Evolutionary conservation across 495 filamentous ascomycete genomes (phyloP), one percentile per base, ranked within the genome.

Genomic region (Trypethelium eluteriae): DNA sequence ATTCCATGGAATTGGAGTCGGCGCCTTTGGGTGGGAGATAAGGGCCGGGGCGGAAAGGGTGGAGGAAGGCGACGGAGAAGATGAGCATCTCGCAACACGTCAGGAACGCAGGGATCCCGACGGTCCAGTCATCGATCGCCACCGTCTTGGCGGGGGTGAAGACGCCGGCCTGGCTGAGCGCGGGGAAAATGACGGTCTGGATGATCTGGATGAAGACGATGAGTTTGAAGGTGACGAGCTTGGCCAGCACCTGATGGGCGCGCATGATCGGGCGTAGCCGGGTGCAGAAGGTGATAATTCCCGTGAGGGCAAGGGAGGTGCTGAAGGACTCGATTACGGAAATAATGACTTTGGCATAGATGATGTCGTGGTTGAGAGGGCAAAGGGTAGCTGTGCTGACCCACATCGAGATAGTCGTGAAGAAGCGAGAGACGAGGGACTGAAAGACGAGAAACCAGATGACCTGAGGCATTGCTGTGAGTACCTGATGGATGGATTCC

Each of bases 361-460:
- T 44, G n/a, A 7, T 3, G 12, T 18, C 16, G n/a, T 63, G 49
- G 36, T 64, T 41, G 38, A 68, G 66, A 6, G 66, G 66, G 62
- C 62, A 64, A 11, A 68, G 14, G 14, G 39, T 38, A 18, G 61
- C 66, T 16, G 38, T 47, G 62, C 39, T 39, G 47, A 57, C 25
- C 62, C 47, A 47, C n/a, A 46, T 64, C 2, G 66, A 62, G 46
- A 61, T 65, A 36, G 32, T 68, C 39, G 61, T 53, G 39, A 59
- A 35, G 44, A 68, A 41, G 34, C 66, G 35, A 36, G 49, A 44
- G 61, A 57, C 39, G 3, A 68, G 66, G 10, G 36, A n/a, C 32
- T 68, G 66, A 62, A 68, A 68, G 34, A 68, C 66, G 4, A 53
- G 18, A 35, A 64, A 38, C 66, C 66, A 64, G 35, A 68, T 38